Base-by-base conservation (phyloP, 352 stramenopile species). In the Phytophthora kernoviae region DNA sequence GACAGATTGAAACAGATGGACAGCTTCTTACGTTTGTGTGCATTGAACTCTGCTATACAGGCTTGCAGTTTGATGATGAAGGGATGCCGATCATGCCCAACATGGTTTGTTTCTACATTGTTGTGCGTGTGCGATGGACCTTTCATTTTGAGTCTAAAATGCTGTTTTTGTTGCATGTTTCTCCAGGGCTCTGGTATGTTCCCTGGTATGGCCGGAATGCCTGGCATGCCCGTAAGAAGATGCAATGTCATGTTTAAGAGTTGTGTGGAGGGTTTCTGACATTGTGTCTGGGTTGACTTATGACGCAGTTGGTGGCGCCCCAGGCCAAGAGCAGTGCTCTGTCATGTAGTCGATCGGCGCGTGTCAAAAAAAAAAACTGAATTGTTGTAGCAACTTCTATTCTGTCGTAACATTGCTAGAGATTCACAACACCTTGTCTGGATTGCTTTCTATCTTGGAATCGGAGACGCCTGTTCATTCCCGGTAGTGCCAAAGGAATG, bases 71-170 rank as follows among this genome's bases (percentile, higher is more conserved):
- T 60, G 96, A 98, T 57, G 81, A 93, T 11, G 94, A 99, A 65
- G 97, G 97, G 49, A 96, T 99, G 77, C 97, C 97, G 0, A 91
- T 98, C 54, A 97, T 99, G 83, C 88, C 96, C 39, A 96, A 96
- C 49, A 93, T 98, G 81, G 89, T 91, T 67, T 14, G 64, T 71
- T 2, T 4, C 7, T 33, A 32, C 10, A 24, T 14, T 21, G 22
- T 24, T 47, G 22, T 43, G 18, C 15, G 9, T 18, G 6, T 43
- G 5, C 4, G 15, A 8, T 11, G 21, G 18, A 17, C 4, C 9
- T 4, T n/a, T 45, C 34, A 4, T 5, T 54, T 21, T 48, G n/a
- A n/a, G n/a, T 14, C 10, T 15, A 14, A 9, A 14, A 32, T 9
- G 12, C 11, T n/a, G n/a, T 5, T 22, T 45, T 34, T 30, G 24